phyloP scores from a whole-genome alignment of 2,329 filamentous ascomycete genomes.

The Aspergillus fischeri region DNA sequence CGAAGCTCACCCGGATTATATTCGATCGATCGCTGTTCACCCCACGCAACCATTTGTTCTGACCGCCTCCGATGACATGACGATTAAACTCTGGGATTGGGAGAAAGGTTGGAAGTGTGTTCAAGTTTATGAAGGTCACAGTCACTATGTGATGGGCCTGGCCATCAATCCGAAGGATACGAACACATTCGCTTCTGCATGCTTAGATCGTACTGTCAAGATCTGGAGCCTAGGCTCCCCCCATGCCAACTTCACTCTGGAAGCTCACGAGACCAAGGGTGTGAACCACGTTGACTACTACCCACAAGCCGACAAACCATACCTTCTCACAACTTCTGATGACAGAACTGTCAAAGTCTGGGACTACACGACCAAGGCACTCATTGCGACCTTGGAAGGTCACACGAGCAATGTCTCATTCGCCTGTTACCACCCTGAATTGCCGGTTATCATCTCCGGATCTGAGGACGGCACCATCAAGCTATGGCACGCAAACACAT shows the following conservation, averaged over 20 bases:
- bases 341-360: constrained; percentile 96
- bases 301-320: constrained; percentile 66
- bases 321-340: constrained; percentile 93
- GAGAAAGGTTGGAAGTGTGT: constrained; percentile 98
- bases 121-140: constrained; percentile 93
- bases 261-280: constrained; percentile 94
- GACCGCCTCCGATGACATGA: constrained; percentile 97
- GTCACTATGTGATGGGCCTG: constrained; percentile 94
- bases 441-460: constrained; percentile 95
- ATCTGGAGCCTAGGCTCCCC: constrained; percentile 94
- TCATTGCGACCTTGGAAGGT: constrained; percentile 93
- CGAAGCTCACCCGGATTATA: constrained; percentile 97
- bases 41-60: constrained; percentile 93
- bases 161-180: constrained; percentile 98
- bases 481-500: constrained; percentile 98
- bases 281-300: constrained; percentile 96
- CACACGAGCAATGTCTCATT: constrained; percentile 98
- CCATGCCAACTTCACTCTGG: constrained; percentile 93
- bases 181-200: constrained; percentile 88
- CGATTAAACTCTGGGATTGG: constrained; percentile 98
- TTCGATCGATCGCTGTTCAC: constrained; percentile 92
- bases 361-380: constrained; percentile 97
- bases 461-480: constrained; percentile 97
- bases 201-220: constrained; percentile 93
- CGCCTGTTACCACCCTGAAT: constrained; percentile 93